Evolutionary conservation across 2,329 filamentous ascomycete species (phyloP).

Genomic region (Purpureocillium takamizusanense): DNA sequence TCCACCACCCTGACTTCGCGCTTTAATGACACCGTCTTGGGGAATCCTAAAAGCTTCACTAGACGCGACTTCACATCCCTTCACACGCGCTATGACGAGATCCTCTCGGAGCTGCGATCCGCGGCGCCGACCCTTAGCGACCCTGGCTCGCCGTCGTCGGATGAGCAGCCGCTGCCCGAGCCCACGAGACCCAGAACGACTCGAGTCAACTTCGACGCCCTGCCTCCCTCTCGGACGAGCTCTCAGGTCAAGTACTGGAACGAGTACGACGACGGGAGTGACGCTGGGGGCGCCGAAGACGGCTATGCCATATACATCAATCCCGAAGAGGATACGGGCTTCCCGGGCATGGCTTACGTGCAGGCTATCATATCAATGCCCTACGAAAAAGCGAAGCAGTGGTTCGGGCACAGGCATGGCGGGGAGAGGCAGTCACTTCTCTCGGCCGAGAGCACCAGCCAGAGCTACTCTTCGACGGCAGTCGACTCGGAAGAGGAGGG

Average conservation of each 20-base stretch:
- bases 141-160: constrained; percentile 27
- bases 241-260: constrained; percentile 60
- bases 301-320: constrained; percentile 68
- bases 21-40: constrained; percentile 59
- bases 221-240: constrained; percentile 18
- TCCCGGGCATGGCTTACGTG: constrained; percentile 56
- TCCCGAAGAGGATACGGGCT: constrained; percentile 50
- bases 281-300: constrained; percentile 48
- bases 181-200: constrained; percentile 1
- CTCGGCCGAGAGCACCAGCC: constrained; percentile 7
- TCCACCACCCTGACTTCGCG: constrained; percentile 55
- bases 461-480: constrained; percentile 20
- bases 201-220: constrained; percentile 18
- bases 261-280: constrained; percentile 77
- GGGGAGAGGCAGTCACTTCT: constrained; percentile 15
- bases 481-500: constrained; percentile 35
- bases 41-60: constrained; percentile 62
- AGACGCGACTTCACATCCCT: constrained; percentile 52
- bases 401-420: constrained; percentile 29
- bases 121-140: constrained; percentile 31
- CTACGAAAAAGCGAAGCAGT: constrained; percentile 40
- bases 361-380: constrained; percentile 40
- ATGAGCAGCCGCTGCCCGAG: constrained; percentile 12
- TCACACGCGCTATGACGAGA: constrained; percentile 38
- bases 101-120: constrained; percentile 37